Evolutionary conservation across 2,329 filamentous ascomycete species (phyloP).

Genomic region (Ophiostoma tasmaniense): DNA sequence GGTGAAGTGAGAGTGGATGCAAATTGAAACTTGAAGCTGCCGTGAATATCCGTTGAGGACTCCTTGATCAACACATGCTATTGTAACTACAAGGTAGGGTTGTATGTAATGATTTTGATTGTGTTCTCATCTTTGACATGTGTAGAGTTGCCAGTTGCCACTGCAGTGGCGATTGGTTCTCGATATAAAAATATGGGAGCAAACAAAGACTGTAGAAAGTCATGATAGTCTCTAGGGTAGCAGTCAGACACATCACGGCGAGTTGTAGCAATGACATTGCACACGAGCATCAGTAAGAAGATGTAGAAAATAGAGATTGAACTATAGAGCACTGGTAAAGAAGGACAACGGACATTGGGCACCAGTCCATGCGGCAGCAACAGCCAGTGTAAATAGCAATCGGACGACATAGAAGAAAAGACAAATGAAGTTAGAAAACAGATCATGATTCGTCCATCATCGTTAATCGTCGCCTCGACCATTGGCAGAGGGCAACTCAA

Average conservation of each 20-base stretch:
- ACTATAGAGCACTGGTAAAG: background rate
- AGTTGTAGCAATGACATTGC: background rate
- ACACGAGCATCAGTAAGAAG: background rate
- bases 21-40: no score
- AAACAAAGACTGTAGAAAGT: background rate
- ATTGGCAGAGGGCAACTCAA: background rate
- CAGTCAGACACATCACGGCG: background rate
- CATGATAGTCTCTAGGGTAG: background rate
- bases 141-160: background rate
- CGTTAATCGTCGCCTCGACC: slow-evolving; percentile 2
- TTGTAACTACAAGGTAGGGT: background rate
- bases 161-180: background rate
- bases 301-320: background rate
- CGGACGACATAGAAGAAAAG: background rate
- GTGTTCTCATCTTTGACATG: background rate
- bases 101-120: background rate
- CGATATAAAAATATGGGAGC: background rate
- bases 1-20: no score
- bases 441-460: background rate
- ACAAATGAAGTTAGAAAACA: background rate
- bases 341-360: background rate
- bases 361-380: background rate
- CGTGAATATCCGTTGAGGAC: no score
- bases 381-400: background rate
- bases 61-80: no score